Percentiles rank a stretch among this genome's conserved stretches.
These are phyloP conservation scores for Hepatocystis sp. DNA, from an alignment of 169 alveolate species.

Conservation along the genomic window DNA sequence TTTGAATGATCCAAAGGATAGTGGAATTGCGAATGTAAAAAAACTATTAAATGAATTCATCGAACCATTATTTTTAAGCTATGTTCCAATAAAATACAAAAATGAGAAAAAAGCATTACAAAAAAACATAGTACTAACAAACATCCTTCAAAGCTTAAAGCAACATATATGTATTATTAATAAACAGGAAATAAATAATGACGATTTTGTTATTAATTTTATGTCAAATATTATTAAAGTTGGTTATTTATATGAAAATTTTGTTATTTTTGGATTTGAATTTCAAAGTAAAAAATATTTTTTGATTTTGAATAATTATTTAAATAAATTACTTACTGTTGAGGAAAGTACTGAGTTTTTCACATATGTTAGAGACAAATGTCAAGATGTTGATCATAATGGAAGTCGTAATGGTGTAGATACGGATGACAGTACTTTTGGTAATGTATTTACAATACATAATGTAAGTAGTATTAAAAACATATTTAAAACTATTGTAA, in stretches of 20 bases:
- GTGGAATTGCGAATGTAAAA: conserved; percentile 12
- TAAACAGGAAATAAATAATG: conserved; percentile 9
- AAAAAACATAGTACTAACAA: conserved; percentile 13
- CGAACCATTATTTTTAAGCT: conserved; percentile 80
- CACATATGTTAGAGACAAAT: neutral
- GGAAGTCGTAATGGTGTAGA: neutral
- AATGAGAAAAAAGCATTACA: conserved; percentile 51
- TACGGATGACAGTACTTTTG: neutral
- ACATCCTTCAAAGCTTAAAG: conserved; percentile 44
- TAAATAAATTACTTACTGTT: neutral
- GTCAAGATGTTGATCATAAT: neutral
- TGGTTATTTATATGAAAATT: conserved; percentile 28
- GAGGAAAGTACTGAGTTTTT: neutral
- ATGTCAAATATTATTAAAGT: conserved; percentile 19
- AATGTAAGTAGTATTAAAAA: conserved; percentile 12
- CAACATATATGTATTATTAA: conserved; percentile 67
- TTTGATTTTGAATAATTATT: conserved; percentile 56
- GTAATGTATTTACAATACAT: neutral
- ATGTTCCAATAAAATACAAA: conserved; percentile 77
- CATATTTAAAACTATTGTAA: conserved; percentile 5
- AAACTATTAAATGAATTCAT: conserved; percentile 77
- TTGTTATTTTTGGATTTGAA: conserved; percentile 38
- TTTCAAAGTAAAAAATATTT: conserved; percentile 41
- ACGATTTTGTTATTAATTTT: conserved; percentile 30
- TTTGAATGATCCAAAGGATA: conserved; percentile 14